These are phyloP conservation scores for Gossypium aridum DNA, from an alignment of 441 rosid species.

Conservation along the genomic window DNA sequence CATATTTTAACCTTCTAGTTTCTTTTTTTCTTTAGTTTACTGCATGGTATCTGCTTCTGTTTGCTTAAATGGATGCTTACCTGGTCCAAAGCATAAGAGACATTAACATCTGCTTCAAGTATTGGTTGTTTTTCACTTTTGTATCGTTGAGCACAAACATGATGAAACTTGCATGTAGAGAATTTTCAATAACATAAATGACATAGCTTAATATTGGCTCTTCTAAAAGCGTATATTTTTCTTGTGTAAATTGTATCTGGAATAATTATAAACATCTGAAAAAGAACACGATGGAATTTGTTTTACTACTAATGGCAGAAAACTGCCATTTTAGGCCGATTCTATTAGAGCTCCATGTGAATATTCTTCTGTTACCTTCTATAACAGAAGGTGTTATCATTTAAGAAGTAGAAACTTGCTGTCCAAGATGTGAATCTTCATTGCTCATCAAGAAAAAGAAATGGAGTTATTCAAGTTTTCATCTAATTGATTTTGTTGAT, in stretches of 20 bases:
- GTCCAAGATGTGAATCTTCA: conserved; percentile 1
- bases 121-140: background rate
- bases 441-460: background rate
- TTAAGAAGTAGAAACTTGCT: background rate
- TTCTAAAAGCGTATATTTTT: background rate
- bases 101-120: background rate
- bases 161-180: background rate
- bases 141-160: background rate
- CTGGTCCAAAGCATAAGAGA: conserved; percentile 2
- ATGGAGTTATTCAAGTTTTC: conserved; percentile 2
- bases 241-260: background rate
- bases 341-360: background rate
- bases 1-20: background rate
- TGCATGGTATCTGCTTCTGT: background rate
- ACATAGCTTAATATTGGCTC: background rate
- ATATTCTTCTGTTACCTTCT: background rate
- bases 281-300: background rate
- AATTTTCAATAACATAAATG: background rate
- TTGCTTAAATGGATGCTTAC: background rate
- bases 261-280: background rate
- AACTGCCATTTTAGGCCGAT: background rate
- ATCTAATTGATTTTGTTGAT: conserved; percentile 6
- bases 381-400: background rate
- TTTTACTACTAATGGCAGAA: background rate
- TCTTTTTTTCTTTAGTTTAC: conserved; percentile 8